A percentile compares a stretch with the other conserved stretches of the same genome.
These are phyloP conservation scores for Boletus hoseneyae DNA, from an alignment of 1,284 basidiomycete species.

Conservation along the genomic window DNA sequence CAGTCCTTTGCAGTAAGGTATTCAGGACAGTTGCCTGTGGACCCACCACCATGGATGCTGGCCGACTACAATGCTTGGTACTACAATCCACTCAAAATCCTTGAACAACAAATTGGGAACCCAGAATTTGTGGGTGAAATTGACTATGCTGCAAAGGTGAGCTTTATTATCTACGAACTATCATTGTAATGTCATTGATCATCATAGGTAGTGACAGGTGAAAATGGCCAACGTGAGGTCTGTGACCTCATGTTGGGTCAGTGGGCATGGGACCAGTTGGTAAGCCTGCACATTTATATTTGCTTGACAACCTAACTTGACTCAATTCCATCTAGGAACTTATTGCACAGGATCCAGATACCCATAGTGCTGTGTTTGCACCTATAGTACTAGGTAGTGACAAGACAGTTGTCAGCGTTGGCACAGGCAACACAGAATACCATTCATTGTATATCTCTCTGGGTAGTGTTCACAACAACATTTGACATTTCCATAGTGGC, in stretches of 20 bases:
- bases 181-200: background rate
- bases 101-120: background rate
- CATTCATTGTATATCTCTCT: background rate
- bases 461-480: background rate
- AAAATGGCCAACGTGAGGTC: background rate
- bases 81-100: background rate
- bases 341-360: background rate
- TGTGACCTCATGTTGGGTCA: constrained; percentile 1
- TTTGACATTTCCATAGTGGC: background rate
- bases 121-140: background rate
- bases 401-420: background rate
- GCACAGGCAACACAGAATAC: background rate
- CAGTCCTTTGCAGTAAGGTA: constrained; percentile 1
- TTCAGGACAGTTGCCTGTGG: background rate
- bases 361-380: constrained; percentile 26
- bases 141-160: background rate
- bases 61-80: background rate
- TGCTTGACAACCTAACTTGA: too few species aligned
- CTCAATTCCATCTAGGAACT: background rate
- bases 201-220: background rate
- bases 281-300: background rate
- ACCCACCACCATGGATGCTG: background rate
- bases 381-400: background rate
- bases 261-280: background rate
- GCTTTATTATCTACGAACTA: background rate